Evolutionary conservation across 2,329 filamentous ascomycete species (phyloP), one percentile per base, ranked within the genome.

Genomic region (Didymella arachidicola): DNA sequence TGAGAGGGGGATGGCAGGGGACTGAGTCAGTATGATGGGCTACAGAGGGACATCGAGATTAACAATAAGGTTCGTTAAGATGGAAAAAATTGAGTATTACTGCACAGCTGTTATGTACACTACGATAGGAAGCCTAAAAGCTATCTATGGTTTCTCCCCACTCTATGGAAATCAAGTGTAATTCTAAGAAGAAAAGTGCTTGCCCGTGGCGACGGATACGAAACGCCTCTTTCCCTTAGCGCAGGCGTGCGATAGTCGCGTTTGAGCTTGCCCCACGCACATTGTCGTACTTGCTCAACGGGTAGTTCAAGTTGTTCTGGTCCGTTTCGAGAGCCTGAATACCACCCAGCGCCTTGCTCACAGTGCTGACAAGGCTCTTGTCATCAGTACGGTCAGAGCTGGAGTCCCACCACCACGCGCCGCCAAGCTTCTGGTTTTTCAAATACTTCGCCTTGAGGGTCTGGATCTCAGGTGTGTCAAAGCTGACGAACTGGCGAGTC

Each of bases 351-450:
- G 54, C 52, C 27, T 68, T 59, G 25, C 50, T 58, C 7, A 70
- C 63, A 1, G 64, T 65, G 3, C 41, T 11, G 12, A 72, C 53
- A 11, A 72, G 49, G 34, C 67, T 70, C 61, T 68, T 68, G 14
- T 57, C 56, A 25, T 64, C 60, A 11, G 22, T 62, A 14, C 59
- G 65, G 46, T 74, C 71, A 44, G 53, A 56, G 52, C 64, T 69
- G 0, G 63, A 65, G 18, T 74, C 71, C 72, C 71, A 74, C 65
- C 66, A 74, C 71, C 70, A 72, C 0, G 67, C 67, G 12, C 72
- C 72, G 43, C 71, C 71, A 3, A 74, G 60, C n/a, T 63, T 62
- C 53, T 71, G 45, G 3, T 60, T 58, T 57, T 60, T 65, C 29
- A 73, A 52, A 30, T 64, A 72, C n/a, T 68, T 57, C 0, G 70